phyloP scores from a whole-genome alignment of 768 basidiomycete genomes.

The Tricholoma furcatifolium region DNA sequence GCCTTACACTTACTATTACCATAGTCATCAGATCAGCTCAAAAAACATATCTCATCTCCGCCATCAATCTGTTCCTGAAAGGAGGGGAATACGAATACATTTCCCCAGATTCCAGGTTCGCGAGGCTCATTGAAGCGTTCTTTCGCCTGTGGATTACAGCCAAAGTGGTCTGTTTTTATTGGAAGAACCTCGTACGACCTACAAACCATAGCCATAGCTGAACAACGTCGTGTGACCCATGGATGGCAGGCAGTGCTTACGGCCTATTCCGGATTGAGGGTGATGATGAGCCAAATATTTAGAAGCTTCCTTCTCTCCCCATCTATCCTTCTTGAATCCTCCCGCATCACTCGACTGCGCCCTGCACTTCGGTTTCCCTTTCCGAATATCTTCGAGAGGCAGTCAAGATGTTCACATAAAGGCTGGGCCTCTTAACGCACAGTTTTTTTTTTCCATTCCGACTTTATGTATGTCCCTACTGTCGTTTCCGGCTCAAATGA shows the following conservation, averaged over 20 bases:
- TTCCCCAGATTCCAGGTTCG: background rate
- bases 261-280: constrained; percentile 7
- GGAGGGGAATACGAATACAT: no score
- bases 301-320: constrained; percentile 1
- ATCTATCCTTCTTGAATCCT: constrained; percentile 10
- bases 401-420: constrained; percentile 19
- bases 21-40: no score
- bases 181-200: background rate
- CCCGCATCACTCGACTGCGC: constrained; percentile 6
- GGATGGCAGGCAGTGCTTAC: constrained; percentile 11
- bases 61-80: constrained; percentile 6
- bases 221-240: constrained; percentile 9
- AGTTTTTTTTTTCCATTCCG: background rate
- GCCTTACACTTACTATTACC: no score
- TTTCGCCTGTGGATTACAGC: background rate
- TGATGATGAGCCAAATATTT: constrained; percentile 14
- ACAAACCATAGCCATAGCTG: background rate
- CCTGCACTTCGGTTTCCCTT: background rate
- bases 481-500: constrained; percentile 6
- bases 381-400: constrained; percentile 6
- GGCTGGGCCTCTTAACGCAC: constrained; percentile 6
- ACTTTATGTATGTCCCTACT: constrained; percentile 7
- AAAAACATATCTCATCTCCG: constrained; percentile 3
- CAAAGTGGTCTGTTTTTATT: background rate
- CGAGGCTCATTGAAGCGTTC: background rate